Evolutionary conservation across 352 stramenopile genomes (phyloP), one percentile per base, ranked within the genome.

Genomic region (Pilasporangium apinafurcum): DNA sequence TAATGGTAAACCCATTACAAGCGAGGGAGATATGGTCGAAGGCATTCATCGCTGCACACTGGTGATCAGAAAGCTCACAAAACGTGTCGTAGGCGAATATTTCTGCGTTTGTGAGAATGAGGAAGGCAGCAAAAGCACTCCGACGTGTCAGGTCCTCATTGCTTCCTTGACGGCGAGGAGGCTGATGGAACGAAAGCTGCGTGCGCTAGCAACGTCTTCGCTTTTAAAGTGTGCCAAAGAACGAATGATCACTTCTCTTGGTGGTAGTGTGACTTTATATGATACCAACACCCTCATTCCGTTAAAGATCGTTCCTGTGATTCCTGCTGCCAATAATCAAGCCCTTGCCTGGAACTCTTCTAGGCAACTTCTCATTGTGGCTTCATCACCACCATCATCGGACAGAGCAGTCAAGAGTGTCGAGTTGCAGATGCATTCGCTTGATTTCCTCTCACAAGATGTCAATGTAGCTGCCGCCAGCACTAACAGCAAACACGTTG

Each of bases 41-140:
- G 70, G 69, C 8, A 44, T 53, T 12, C 50, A 55, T 24, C 58
- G 51, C 6, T 64, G 42, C 37, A 72, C 56, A 4, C 62, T 87
- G 14, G 32, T 68, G 5, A 51, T 87, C 14, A 8, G 27, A 2
- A 62, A 53, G 6, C 49, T 82, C 31, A 76, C 63, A 2, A 68
- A 60, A 33, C 71, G 75, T 4, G 56, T 67, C 4, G 48, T 45
- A 8, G 74, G 68, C 1, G 64, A 83, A 24, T 85, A 85, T 46
- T 68, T 61, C 43, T 87, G 74, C 45, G 63, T 67, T 14, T 85
- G 68, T 32, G 56, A 70, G 33, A 85, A 87, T 37, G 75, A 87
- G 36, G 75, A 87, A 44, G 71, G 75, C 6, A 40, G 14, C 0
- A 49, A 55, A 5, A 65, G 43, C 27, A 70, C 70, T 13, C 42